Evolutionary conservation across 371 early-diverging fungal species (phyloP).

Genomic region (Rhizomucor miehei): DNA sequence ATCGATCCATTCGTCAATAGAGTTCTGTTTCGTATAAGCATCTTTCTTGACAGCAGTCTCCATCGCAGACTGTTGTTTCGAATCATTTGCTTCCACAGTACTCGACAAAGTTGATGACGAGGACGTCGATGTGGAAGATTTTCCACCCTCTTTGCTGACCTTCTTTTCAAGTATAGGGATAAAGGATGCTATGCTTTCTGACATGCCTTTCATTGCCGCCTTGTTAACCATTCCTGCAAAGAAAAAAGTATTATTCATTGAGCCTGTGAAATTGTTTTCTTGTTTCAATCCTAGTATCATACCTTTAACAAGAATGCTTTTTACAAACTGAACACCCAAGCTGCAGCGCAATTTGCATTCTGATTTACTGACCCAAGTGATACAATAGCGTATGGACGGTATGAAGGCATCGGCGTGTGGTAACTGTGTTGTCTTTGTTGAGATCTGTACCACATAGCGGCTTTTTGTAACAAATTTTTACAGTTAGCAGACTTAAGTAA

Average conservation of each 20-base stretch:
- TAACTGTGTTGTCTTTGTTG: constrained; percentile 45
- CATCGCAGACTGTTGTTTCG: background rate
- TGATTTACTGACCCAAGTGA: constrained; percentile 46
- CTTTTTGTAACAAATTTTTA: too few relatives aligned
- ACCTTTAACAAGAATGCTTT: constrained; percentile 55
- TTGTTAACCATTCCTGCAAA: constrained; percentile 34
- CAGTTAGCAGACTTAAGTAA: too few relatives aligned
- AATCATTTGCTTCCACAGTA: background rate
- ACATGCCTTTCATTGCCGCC: constrained; percentile 44
- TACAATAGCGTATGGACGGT: constrained; percentile 56
- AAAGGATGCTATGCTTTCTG: constrained; percentile 29
- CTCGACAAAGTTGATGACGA: background rate
- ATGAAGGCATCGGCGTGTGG: constrained; percentile 64
- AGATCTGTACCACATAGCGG: constrained; percentile 41
- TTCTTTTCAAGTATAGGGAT: constrained; percentile 30
- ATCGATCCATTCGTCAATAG: background rate
- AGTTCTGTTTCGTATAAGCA: background rate
- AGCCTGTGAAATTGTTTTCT: background rate
- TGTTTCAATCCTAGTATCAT: too few relatives aligned
- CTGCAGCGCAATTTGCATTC: constrained; percentile 48
- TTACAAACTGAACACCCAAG: constrained; percentile 54
- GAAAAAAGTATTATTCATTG: background rate
- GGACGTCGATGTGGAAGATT: background rate
- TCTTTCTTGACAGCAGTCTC: background rate
- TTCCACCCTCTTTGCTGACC: constrained; percentile 1